Evolutionary conservation across 2,329 filamentous ascomycete species (phyloP).

Genomic region (Cytospora leucostoma): DNA sequence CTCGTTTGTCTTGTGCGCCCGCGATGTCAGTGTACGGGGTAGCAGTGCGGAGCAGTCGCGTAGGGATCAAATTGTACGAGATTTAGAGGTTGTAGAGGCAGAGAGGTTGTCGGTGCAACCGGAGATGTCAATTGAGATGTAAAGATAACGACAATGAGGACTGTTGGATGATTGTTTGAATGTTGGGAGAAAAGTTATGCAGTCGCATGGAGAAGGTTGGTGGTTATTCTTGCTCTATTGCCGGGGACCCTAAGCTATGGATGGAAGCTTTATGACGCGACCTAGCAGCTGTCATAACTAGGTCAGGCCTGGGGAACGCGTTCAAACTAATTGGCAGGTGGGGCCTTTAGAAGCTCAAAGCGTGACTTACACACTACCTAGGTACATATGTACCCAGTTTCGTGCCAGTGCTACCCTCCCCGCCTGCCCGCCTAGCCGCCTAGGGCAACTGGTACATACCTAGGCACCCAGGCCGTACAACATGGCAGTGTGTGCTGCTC

Average conservation of each 20-base stretch:
- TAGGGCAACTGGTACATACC: too few species aligned
- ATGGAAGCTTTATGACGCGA: constrained; percentile 23
- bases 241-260: constrained; percentile 7
- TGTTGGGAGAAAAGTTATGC: neutral
- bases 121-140: constrained; percentile 17
- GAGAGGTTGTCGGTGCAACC: neutral
- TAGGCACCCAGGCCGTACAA: too few species aligned
- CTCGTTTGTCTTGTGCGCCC: constrained; percentile 6
- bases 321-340: constrained; percentile 15
- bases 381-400: neutral
- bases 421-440: too few species aligned
- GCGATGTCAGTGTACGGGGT: neutral
- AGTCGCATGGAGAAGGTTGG: neutral
- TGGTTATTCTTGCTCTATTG: constrained; percentile 2
- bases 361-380: neutral
- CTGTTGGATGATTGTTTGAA: neutral
- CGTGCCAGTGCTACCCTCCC: too few species aligned
- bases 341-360: neutral
- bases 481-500: too few species aligned
- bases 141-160: neutral
- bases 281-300: constrained; percentile 3
- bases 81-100: neutral
- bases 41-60: neutral
- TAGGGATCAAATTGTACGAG: neutral
- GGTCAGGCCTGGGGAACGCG: constrained; percentile 16